These are phyloP conservation scores for Colletotrichum chlorophyti DNA, from an alignment of 2,329 filamentous ascomycete species.

Conservation along the genomic window DNA sequence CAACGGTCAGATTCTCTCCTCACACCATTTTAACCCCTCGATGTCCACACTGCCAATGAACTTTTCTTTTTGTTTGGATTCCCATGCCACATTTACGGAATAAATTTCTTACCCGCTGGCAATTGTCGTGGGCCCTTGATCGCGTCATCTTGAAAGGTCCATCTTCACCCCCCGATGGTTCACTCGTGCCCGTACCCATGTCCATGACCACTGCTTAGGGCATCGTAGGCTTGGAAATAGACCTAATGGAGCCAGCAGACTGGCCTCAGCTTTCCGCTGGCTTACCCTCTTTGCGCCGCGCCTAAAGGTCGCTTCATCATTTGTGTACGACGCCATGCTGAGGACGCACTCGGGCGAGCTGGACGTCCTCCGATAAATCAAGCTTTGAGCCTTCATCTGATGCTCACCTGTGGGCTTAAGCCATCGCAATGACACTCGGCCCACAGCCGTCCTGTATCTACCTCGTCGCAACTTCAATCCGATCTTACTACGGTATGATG, in stretches of 20 bases:
- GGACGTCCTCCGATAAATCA: conserved; percentile 2
- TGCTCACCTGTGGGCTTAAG: background rate
- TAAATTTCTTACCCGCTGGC: background rate
- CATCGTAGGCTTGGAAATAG: conserved; percentile 16
- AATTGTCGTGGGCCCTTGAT: background rate
- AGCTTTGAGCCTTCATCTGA: background rate
- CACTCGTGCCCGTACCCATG: conserved; percentile 6
- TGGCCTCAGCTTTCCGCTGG: conserved; percentile 7
- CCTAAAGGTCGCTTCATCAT: no score
- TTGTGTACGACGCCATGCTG: no score
- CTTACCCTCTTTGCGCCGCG: no score
- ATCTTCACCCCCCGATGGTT: background rate
- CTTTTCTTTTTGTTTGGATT: background rate
- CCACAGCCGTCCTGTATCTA: background rate
- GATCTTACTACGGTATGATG: no score
- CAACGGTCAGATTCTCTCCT: no score
- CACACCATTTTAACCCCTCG: no score
- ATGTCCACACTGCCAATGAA: background rate
- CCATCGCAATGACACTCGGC: background rate
- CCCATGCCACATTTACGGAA: background rate
- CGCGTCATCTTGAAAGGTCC: conserved; percentile 1
- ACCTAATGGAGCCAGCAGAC: background rate
- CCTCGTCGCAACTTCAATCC: background rate
- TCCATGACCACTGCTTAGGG: conserved; percentile 1
- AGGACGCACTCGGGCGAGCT: no score